These are phyloP conservation scores for Metarhizium brunneum DNA, from an alignment of 2,329 filamentous ascomycete species.

Conservation along the genomic window DNA sequence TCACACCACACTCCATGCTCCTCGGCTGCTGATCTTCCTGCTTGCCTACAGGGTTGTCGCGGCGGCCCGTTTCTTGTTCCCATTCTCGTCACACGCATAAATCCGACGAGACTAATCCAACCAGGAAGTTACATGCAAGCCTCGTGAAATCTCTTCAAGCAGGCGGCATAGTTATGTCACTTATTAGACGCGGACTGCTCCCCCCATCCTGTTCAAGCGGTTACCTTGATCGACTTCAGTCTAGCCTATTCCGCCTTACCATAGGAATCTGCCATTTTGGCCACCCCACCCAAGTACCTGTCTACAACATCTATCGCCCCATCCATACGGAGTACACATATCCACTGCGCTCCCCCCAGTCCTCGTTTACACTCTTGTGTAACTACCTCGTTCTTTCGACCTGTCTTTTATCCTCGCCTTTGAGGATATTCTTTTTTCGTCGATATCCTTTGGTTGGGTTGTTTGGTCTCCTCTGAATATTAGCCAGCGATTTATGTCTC, in stretches of 20 bases:
- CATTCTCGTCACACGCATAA: conserved; percentile 3
- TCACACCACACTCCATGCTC: background rate
- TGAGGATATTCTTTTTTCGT: background rate
- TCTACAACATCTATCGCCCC: background rate
- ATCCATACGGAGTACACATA: background rate
- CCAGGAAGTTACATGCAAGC: conserved; percentile 1
- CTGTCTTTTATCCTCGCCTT: background rate
- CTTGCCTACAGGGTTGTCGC: background rate
- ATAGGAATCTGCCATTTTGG: background rate
- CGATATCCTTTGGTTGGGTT: background rate
- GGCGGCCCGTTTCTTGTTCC: background rate
- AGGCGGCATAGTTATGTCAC: conserved; percentile 7
- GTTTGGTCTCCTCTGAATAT: background rate
- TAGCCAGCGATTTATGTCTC: background rate
- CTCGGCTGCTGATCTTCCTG: background rate
- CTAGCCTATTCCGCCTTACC: conserved; percentile 1
- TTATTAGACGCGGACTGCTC: conserved; percentile 7
- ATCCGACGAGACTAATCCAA: background rate
- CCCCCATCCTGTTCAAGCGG: background rate
- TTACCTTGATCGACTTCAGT: conserved; percentile 1
- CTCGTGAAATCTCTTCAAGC: conserved; percentile 3
- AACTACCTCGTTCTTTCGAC: background rate
- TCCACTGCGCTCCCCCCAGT: background rate
- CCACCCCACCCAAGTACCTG: background rate
- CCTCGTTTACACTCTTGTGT: background rate